Percentiles rank a stretch among this genome's conserved stretches.
These are phyloP conservation scores for Tricholoma furcatifolium DNA, from an alignment of 768 basidiomycete genomes.

Conservation along the genomic window DNA sequence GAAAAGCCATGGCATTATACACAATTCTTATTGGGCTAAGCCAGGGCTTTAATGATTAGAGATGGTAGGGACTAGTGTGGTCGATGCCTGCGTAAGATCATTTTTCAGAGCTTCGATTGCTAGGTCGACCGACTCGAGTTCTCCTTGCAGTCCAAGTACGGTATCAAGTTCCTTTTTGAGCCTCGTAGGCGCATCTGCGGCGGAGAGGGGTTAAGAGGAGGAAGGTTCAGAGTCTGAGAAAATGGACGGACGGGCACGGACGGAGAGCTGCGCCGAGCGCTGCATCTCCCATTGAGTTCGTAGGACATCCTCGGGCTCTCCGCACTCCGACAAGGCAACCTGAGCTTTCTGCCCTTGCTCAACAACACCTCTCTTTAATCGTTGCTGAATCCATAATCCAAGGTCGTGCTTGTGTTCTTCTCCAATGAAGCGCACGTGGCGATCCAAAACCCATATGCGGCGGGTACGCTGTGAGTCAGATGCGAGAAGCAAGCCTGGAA, in stretches of 20 bases:
- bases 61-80: too few relatives aligned
- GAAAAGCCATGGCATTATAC: too few relatives aligned
- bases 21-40: too few relatives aligned
- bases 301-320: constrained; percentile 17
- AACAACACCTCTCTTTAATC: constrained; percentile 15
- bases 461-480: constrained; percentile 15
- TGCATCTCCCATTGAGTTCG: constrained; percentile 32
- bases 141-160: too few relatives aligned
- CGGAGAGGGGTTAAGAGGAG: too few relatives aligned
- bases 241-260: constrained; percentile 28
- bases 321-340: constrained; percentile 17
- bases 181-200: too few relatives aligned
- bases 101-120: too few relatives aligned
- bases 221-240: background rate
- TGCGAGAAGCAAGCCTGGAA: constrained; percentile 5
- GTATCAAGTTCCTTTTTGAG: too few relatives aligned
- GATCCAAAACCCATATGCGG: constrained; percentile 34
- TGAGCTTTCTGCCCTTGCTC: constrained; percentile 13
- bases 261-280: constrained; percentile 25
- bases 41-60: too few relatives aligned
- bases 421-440: constrained; percentile 25
- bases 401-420: constrained; percentile 25
- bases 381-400: constrained; percentile 29
- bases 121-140: too few relatives aligned
- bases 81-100: too few relatives aligned